These are phyloP conservation scores for Jaapia argillacea DNA, from an alignment of 768 basidiomycete species.

Conservation along the genomic window DNA sequence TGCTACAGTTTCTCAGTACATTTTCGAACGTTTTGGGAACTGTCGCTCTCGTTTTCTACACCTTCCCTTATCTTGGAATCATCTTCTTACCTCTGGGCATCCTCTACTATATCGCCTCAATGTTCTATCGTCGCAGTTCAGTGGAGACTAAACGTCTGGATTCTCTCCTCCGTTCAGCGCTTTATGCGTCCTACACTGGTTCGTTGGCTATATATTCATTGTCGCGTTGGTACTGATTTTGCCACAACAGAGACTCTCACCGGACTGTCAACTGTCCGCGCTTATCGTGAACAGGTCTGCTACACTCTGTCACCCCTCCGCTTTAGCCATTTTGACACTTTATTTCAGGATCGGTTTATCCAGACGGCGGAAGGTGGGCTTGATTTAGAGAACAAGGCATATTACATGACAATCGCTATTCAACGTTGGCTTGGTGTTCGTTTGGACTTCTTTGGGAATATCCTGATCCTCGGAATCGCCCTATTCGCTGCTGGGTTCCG, in stretches of 20 bases:
- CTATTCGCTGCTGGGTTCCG: conserved; percentile 60
- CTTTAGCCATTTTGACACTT: neutral
- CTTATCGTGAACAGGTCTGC: conserved; percentile 43
- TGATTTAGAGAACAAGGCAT: conserved; percentile 52
- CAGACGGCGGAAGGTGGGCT: conserved; percentile 40
- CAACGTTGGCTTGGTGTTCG: conserved; percentile 58
- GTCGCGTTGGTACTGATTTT: neutral
- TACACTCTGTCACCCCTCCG: neutral
- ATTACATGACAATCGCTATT: conserved; percentile 53
- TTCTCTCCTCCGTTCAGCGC: conserved; percentile 45
- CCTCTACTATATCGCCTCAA: conserved; percentile 41
- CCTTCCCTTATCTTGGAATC: conserved; percentile 55
- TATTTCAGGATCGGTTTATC: conserved; percentile 35
- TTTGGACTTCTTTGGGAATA: conserved; percentile 56
- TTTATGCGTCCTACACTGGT: conserved; percentile 54
- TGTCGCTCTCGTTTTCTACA: conserved; percentile 50
- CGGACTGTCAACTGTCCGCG: conserved; percentile 52
- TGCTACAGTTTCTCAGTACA: conserved; percentile 27
- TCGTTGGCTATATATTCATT: conserved; percentile 3
- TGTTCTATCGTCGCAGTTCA: conserved; percentile 51
- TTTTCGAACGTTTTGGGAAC: conserved; percentile 41
- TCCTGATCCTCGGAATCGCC: conserved; percentile 60
- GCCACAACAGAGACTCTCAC: conserved; percentile 55
- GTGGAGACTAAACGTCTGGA: conserved; percentile 60
- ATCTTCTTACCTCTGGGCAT: conserved; percentile 44